These are phyloP conservation scores for Trichoderma sp. DNA, from an alignment of 2,329 filamentous ascomycete species.

Conservation along the genomic window DNA sequence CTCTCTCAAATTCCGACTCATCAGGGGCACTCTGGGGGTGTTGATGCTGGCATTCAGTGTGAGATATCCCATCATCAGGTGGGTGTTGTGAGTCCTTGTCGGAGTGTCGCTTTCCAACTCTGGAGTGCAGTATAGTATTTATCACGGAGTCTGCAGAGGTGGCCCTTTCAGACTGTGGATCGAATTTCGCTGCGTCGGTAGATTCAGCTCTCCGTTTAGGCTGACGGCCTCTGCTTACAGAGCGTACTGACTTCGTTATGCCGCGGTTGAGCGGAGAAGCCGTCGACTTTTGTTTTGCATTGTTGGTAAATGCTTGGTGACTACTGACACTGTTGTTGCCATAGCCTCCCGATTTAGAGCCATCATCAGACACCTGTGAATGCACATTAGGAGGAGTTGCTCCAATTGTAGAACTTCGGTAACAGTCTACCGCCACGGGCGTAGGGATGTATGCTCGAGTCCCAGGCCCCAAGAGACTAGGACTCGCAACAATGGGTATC, in stretches of 20 bases:
- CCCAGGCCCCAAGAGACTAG: constrained; percentile 26
- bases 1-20: constrained; percentile 20
- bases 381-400: neutral
- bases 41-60: neutral
- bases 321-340: neutral
- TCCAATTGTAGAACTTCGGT: neutral
- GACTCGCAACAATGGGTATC: constrained; percentile 30
- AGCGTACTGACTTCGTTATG: neutral
- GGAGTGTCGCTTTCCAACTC: neutral
- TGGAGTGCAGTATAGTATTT: neutral
- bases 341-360: neutral
- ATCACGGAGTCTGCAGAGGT: constrained; percentile 16
- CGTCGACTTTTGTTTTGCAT: neutral
- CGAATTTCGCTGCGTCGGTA: neutral
- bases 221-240: constrained; percentile 16
- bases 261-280: neutral
- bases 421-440: neutral
- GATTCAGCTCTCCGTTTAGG: neutral
- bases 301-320: neutral
- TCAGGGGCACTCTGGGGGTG: neutral
- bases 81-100: neutral
- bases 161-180: neutral
- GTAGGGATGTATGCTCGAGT: neutral
- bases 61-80: neutral
- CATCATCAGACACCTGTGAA: neutral